Evolutionary conservation across 1,139 yeast genomes (phyloP), one percentile per base, ranked within the genome.

Genomic region (Yamadazyma spencermartinsiae): DNA sequence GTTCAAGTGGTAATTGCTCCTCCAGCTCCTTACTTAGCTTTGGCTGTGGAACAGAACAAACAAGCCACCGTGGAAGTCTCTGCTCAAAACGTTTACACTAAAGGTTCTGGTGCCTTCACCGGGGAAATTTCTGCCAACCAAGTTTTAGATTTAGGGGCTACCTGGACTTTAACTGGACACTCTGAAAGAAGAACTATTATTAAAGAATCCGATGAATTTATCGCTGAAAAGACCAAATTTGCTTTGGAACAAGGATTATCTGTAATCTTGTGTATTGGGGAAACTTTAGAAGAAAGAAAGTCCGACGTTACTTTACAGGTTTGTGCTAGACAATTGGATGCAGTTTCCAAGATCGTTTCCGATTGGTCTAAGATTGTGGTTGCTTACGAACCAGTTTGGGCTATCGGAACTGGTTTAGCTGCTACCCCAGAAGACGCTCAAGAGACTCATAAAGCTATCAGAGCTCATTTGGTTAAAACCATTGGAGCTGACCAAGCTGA

Each of bases 341-440:
- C 98, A 49, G 97, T 85, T 46, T 72, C 86, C 58, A 86, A 80
- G 63, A 74, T 83, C 53, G 83, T 90, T 49, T 68, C 77, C 56
- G 98, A 90, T 80, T 92, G 98, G 98, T 61, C 84, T 51, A 78
- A 86, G 68, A 76, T 92, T 55, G 98, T 92, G 51, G 75, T 94
- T 67, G 99, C 98, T 61, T 94, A 94, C 74, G 98, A 92, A 76
- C 99, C 99, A 57, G 96, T 92, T 55, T 92, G 98, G 98, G 99
- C 99, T 55, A 92, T 92, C 60, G 99, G 99, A 68, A 90, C 98
- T 55, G 99, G 99, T 61, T 82, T 92, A 62, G 97, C 98, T 61
- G 98, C 98, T 51, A 92, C 98, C 55, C 90, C 98, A 52, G 88
- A 86, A 51, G 98, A 92, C 63, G 98, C 97, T 55, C 96, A 89